Evolutionary conservation across 2,329 filamentous ascomycete genomes (phyloP).

Genomic region (Arthrobotrys conoides): DNA sequence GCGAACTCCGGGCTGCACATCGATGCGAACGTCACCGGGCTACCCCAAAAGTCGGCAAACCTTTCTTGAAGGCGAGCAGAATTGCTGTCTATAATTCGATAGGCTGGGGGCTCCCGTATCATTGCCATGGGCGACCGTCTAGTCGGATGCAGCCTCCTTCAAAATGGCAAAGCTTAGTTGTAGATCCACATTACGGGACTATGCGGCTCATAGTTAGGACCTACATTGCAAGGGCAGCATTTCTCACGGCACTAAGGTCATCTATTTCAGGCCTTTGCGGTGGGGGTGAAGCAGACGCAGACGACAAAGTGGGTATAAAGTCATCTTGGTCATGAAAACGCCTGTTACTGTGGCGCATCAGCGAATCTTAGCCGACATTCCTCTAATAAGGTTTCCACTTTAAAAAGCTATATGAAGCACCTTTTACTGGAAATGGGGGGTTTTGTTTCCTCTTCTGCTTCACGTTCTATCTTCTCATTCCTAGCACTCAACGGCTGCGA

Average conservation of each 20-base stretch:
- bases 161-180: constrained; percentile 44
- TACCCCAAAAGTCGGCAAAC: constrained; percentile 59
- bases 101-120: constrained; percentile 53
- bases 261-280: constrained; percentile 31
- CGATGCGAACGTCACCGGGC: constrained; percentile 48
- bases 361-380: constrained; percentile 39
- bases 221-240: constrained; percentile 54
- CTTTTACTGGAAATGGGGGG: constrained; percentile 49
- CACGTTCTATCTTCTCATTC: constrained; percentile 61
- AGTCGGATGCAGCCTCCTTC: constrained; percentile 35
- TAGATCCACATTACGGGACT: constrained; percentile 51
- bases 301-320: constrained; percentile 41
- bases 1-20: constrained; percentile 57
- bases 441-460: constrained; percentile 54
- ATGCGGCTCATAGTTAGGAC: constrained; percentile 44
- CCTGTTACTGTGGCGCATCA: constrained; percentile 43
- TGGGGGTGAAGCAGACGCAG: constrained; percentile 46
- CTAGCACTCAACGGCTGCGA: constrained; percentile 60
- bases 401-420: constrained; percentile 37
- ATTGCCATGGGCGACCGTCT: constrained; percentile 45
- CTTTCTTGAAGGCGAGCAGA: constrained; percentile 53
- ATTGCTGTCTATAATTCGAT: constrained; percentile 56
- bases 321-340: constrained; percentile 58
- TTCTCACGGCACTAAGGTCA: constrained; percentile 49
- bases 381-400: constrained; percentile 30